phyloP scores from a whole-genome alignment of 2,329 filamentous ascomycete genomes.

The Phialophora tarda region DNA sequence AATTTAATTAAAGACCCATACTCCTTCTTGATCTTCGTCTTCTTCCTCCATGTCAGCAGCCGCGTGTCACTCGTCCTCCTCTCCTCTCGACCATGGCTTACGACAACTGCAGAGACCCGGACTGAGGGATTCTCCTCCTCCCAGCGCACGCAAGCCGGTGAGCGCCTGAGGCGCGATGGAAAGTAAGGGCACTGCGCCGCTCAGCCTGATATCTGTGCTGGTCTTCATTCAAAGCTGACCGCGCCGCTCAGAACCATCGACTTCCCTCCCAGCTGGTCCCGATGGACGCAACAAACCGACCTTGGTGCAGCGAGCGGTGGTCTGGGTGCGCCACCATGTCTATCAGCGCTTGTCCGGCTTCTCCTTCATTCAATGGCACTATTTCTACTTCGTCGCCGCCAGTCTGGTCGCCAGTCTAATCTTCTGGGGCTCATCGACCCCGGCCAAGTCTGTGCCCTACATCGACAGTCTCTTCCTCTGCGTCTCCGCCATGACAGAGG shows the following conservation, averaged over 20 bases:
- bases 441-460: slow-evolving; percentile 50
- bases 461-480: slow-evolving; percentile 55
- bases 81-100: slow-evolving; percentile 18
- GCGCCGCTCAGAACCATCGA: not conserved
- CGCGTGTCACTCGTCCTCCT: not conserved
- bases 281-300: slow-evolving; percentile 1
- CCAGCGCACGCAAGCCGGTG: not conserved
- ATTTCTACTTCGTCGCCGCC: slow-evolving; percentile 50
- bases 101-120: slow-evolving; percentile 24
- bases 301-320: not conserved
- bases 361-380: slow-evolving; percentile 54
- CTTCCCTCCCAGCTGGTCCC: slow-evolving; percentile 2
- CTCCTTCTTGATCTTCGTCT: not conserved
- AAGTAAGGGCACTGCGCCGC: slow-evolving; percentile 4
- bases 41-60: not conserved
- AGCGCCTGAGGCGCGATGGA: slow-evolving; percentile 5
- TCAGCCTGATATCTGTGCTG: not conserved
- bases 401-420: slow-evolving; percentile 53
- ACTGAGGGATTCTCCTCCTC: slow-evolving; percentile 7
- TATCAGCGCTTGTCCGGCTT: slow-evolving; percentile 3
- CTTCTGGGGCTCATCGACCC: slow-evolving; percentile 56
- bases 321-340: slow-evolving; percentile 7
- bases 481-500: slow-evolving; percentile 56
- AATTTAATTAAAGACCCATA: not conserved
- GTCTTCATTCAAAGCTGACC: slow-evolving; percentile 5